Evolutionary conservation across 2,329 filamentous ascomycete species (phyloP), one percentile per base, ranked within the genome.

Genomic region (Aspergillus fumigatiaffinis): DNA sequence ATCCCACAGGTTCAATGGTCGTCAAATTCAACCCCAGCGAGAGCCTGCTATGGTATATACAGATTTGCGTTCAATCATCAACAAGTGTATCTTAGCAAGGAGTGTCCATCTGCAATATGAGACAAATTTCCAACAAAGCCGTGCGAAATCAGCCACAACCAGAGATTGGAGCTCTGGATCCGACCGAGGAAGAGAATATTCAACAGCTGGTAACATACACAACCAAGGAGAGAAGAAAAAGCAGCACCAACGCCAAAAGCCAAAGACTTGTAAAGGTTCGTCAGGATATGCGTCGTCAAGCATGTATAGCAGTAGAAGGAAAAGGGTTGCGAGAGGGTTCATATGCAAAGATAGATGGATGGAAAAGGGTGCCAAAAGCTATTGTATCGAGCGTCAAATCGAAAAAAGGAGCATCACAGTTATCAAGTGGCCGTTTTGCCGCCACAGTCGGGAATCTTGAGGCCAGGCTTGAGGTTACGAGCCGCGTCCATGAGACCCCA

Each of bases 401-500:
- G 23, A 9, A 23, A 23, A 28, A 49, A 10, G 44, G 6, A n/a
- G 38, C 32, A 48, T 32, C 41, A 17, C 21, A 25, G 10, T 10
- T 21, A 54, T 64, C 66, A 80, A 14, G 67, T 55, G 28, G 87
- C 80, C 8, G 86, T 89, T 77, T 88, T 86, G 28, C 91, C 92
- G 25, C 82, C 88, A 71, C 93, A 97, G 72, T 92, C 87, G 1
- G 93, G 93, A 66, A 97, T 96, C 71, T 84, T 87, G 67, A 97
- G 76, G 1, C 92, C 92, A 0, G 82, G 68, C 77, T 97, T 97
- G 65, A 97, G 77, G 38, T 92, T 91, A 56, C 93, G 85, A 68
- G 91, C 82, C 3, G 91, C 83, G 66, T 95, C 91, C 85, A 97
- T 87, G 14, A 97, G 77, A 9, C 94, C 93, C 93, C 93, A 97